Evolutionary conservation across 2,329 filamentous ascomycete genomes (phyloP), one percentile per base, ranked within the genome.

Genomic region (Claviceps pazoutovae): DNA sequence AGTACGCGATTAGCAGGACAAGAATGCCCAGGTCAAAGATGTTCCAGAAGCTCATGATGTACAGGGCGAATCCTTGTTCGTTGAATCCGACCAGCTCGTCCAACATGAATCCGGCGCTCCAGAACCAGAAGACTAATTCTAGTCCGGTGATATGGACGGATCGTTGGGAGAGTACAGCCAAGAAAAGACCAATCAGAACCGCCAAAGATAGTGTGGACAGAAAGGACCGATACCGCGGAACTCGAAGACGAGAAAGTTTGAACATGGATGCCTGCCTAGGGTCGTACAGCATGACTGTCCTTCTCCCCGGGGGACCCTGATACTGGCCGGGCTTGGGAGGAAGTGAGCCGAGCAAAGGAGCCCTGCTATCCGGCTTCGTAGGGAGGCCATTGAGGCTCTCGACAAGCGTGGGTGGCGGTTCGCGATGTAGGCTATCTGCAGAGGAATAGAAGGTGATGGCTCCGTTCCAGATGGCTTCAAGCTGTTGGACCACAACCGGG

Each of bases 31-130:
- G 73, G 63, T 96, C 91, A 66, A 96, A 95, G 39, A 90, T 81
- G 66, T 96, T 96, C 91, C 91, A 96, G 66, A 96, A 93, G 65
- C 88, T 95, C 82, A 96, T 91, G 61, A 96, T 88, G 68, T 96
- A 97, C 34, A 97, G 78, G 39, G 89, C 90, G 65, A 96, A 96
- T 2, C 91, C 91, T 68, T 96, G 89, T 66, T 97, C 91, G 58
- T 90, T 95, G 73, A 96, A 96, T 11, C 90, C 90, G 17, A 96
- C 89, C 21, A 97, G 78, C 68, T 96, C 91, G 61, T 96, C 91
- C 36, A 96, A 79, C 88, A 96, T 95, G 67, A 94, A 96, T 0
- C 91, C 91, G 26, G 88, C 88, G 63, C 88, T 95, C 90, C 91
- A 97, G 66, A 96, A 88, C 91, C 91, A 97, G 68, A 97, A 96